Evolutionary conservation across 495 filamentous ascomycete species (phyloP).

Genomic region (Chaetomium cochliodes): DNA sequence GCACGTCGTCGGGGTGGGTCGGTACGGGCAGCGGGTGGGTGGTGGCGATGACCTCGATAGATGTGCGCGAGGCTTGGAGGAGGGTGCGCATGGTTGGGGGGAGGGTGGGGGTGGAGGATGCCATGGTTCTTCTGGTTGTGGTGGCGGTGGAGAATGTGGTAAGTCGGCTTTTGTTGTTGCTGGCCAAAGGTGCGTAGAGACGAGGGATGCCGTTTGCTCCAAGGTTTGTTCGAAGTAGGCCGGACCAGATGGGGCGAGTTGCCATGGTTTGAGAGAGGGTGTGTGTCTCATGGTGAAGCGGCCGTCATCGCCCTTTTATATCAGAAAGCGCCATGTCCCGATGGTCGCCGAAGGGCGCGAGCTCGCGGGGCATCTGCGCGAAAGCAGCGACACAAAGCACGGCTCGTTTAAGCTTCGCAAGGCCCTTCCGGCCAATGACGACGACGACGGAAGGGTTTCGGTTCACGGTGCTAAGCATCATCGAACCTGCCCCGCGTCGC

Average conservation of each 20-base stretch:
- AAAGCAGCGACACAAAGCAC: not conserved
- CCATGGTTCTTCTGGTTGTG: conserved; percentile 16
- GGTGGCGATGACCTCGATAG: conserved; percentile 28
- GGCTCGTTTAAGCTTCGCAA: conserved; percentile 11
- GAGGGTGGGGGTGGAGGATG: conserved; percentile 22
- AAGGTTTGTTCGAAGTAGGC: not conserved
- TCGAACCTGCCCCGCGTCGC: not conserved
- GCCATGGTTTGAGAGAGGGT: not conserved
- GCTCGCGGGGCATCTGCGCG: not conserved
- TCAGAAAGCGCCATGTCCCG: not conserved
- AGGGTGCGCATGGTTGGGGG: conserved; percentile 35
- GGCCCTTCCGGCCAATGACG: not conserved
- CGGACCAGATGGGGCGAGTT: not conserved
- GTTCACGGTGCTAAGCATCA: not conserved
- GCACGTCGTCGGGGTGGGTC: conserved; percentile 49
- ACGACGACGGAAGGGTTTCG: not conserved
- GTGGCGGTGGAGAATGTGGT: not conserved
- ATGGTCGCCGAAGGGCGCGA: not conserved
- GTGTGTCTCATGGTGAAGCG: not conserved
- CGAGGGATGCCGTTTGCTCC: too few species aligned
- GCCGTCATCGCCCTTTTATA: conserved; percentile 6
- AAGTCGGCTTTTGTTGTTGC: conserved; percentile 1
- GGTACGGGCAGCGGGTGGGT: conserved; percentile 33
- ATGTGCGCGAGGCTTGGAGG: conserved; percentile 31
- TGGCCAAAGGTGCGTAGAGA: not conserved